Evolutionary conservation across 2,329 filamentous ascomycete species (phyloP).

Genomic region (Drechslerella dactyloides): DNA sequence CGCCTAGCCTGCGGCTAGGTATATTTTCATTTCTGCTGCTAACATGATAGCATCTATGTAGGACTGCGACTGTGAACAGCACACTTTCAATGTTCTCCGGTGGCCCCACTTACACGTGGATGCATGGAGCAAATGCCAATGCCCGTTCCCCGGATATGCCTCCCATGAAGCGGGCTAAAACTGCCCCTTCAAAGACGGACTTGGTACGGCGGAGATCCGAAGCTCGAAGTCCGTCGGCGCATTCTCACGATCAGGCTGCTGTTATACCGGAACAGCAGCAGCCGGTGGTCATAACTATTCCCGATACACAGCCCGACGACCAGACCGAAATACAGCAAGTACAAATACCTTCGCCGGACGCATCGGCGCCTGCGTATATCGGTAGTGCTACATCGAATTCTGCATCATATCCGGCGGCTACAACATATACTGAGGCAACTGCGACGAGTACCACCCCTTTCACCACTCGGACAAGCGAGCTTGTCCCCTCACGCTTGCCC

Average conservation of each 20-base stretch:
- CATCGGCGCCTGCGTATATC: background rate
- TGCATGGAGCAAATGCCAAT: constrained; percentile 45
- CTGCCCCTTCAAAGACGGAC: constrained; percentile 16
- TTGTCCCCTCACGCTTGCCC: too few relatives aligned
- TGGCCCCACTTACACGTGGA: constrained; percentile 52
- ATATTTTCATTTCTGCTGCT: background rate
- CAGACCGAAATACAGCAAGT: background rate
- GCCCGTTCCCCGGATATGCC: constrained; percentile 29
- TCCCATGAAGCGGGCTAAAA: constrained; percentile 48
- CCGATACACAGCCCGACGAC: constrained; percentile 38
- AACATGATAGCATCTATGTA: background rate
- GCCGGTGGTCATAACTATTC: constrained; percentile 39
- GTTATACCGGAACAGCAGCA: constrained; percentile 12
- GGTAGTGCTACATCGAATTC: background rate
- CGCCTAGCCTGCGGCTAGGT: too few relatives aligned
- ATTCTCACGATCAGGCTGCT: constrained; percentile 1
- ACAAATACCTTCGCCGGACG: constrained; percentile 3
- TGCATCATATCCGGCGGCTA: background rate
- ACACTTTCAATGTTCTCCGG: constrained; percentile 53
- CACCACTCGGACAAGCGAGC: background rate
- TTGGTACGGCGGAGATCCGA: constrained; percentile 1
- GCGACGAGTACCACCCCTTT: constrained; percentile 1
- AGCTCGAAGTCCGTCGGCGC: background rate
- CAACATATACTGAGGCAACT: background rate
- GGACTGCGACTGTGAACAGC: constrained; percentile 52